These are phyloP conservation scores for Naganishia cerealis DNA, from an alignment of 1,284 basidiomycete species.

Conservation along the genomic window DNA sequence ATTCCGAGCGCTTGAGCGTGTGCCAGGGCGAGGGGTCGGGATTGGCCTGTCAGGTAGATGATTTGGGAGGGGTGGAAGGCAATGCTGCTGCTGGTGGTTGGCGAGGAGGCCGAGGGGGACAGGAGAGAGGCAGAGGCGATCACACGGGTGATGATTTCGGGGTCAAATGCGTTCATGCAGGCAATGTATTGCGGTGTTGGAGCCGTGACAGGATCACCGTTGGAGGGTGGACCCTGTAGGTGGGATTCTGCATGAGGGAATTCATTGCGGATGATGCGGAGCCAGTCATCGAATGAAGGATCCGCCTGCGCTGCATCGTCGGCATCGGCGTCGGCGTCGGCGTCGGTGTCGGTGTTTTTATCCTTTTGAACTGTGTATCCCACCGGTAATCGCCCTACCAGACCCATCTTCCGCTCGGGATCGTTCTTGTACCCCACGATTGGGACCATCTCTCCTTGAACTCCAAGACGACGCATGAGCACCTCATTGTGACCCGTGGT, in stretches of 20 bases:
- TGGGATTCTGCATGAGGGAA: conserved; percentile 9
- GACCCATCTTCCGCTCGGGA: conserved; percentile 19
- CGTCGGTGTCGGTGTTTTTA: neutral
- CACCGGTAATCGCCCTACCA: neutral
- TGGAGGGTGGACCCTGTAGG: neutral
- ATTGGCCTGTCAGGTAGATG: conserved; percentile 33
- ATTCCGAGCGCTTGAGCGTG: neutral
- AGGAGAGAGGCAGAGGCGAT: neutral
- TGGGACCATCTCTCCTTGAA: neutral
- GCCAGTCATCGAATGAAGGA: neutral
- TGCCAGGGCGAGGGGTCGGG: conserved; percentile 10
- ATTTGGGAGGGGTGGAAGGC: conserved; percentile 13
- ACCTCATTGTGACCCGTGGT: conserved; percentile 28
- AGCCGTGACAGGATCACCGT: neutral
- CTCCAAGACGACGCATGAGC: conserved; percentile 12
- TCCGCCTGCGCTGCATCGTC: neutral
- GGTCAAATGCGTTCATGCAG: conserved; percentile 33
- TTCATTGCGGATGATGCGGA: neutral
- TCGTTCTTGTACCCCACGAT: conserved; percentile 21
- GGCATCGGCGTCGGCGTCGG: neutral
- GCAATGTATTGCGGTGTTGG: conserved; percentile 17
- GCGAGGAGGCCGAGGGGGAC: neutral
- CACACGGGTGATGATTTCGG: conserved; percentile 16
- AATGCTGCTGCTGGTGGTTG: neutral
- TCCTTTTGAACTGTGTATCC: neutral